phyloP scores from a whole-genome alignment of 371 early-diverging fungal species.

The Aphelidium insulamus region DNA sequence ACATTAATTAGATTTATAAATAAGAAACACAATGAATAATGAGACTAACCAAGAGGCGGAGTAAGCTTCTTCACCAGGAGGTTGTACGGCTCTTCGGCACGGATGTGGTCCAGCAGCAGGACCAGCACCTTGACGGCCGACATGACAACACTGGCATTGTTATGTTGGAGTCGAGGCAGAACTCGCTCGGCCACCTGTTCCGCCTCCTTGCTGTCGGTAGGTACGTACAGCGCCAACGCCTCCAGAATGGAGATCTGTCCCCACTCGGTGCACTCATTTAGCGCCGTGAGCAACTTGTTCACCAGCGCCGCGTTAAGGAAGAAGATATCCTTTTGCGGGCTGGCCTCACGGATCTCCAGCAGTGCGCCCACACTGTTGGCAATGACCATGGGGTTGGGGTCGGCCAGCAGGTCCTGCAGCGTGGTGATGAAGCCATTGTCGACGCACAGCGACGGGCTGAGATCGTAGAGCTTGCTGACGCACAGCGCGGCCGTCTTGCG shows the following conservation, averaged over 20 bases:
- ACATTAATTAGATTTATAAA: not conserved
- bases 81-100: constrained; percentile 37
- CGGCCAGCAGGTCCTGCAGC: constrained; percentile 69
- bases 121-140: constrained; percentile 67
- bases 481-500: constrained; percentile 88
- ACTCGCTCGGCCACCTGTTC: constrained; percentile 77
- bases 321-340: constrained; percentile 50
- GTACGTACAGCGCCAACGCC: constrained; percentile 59
- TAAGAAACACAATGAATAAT: not conserved
- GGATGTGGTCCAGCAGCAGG: constrained; percentile 74
- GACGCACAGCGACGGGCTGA: constrained; percentile 40
- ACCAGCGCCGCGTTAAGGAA: constrained; percentile 52
- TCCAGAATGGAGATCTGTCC: constrained; percentile 77
- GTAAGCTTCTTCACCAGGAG: constrained; percentile 55
- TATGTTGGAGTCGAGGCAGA: constrained; percentile 81
- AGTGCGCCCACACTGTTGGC: constrained; percentile 89
- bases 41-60: constrained; percentile 52
- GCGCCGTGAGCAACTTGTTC: constrained; percentile 68
- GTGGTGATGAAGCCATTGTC: constrained; percentile 61
- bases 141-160: constrained; percentile 86
- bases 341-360: constrained; percentile 71
- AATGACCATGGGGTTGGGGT: constrained; percentile 86
- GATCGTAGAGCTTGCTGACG: constrained; percentile 75
- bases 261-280: constrained; percentile 96
- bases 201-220: constrained; percentile 65